These are phyloP conservation scores for Byssoonygena ceratinophila DNA, from an alignment of 2,329 filamentous ascomycete species.

Conservation along the genomic window DNA sequence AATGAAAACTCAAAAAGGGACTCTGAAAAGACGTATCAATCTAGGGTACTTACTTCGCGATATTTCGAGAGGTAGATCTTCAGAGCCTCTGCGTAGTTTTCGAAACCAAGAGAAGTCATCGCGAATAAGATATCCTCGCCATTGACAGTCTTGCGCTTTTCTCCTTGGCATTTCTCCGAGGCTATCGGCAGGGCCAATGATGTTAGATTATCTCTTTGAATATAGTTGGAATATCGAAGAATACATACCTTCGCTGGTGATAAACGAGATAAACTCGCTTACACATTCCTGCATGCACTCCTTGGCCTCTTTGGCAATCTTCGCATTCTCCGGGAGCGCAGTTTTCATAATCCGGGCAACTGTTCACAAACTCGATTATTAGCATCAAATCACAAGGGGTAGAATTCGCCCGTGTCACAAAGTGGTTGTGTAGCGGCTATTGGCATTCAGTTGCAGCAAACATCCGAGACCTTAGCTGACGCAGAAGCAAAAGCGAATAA, in stretches of 20 bases:
- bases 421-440: background rate
- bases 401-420: background rate
- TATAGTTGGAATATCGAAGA: background rate
- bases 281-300: constrained; percentile 99
- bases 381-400: constrained; percentile 50
- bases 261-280: constrained; percentile 99
- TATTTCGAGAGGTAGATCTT: constrained; percentile 98
- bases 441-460: background rate
- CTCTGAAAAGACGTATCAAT: constrained; percentile 15
- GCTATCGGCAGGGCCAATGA: constrained; percentile 45
- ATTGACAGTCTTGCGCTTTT: constrained; percentile 98
- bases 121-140: constrained; percentile 97
- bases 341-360: constrained; percentile 99
- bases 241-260: constrained; percentile 85
- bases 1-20: constrained; percentile 24
- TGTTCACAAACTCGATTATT: constrained; percentile 88
- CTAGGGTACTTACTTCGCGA: constrained; percentile 66
- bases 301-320: constrained; percentile 98
- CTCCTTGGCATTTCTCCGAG: constrained; percentile 97
- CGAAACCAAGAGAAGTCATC: constrained; percentile 97
- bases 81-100: constrained; percentile 95
- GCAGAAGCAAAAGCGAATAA: background rate
- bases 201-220: background rate
- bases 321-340: constrained; percentile 92
- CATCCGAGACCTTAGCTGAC: background rate